Evolutionary conservation across 2,329 filamentous ascomycete genomes (phyloP), one percentile per base, ranked within the genome.

Genomic region (Coleophoma eucalyptorum): DNA sequence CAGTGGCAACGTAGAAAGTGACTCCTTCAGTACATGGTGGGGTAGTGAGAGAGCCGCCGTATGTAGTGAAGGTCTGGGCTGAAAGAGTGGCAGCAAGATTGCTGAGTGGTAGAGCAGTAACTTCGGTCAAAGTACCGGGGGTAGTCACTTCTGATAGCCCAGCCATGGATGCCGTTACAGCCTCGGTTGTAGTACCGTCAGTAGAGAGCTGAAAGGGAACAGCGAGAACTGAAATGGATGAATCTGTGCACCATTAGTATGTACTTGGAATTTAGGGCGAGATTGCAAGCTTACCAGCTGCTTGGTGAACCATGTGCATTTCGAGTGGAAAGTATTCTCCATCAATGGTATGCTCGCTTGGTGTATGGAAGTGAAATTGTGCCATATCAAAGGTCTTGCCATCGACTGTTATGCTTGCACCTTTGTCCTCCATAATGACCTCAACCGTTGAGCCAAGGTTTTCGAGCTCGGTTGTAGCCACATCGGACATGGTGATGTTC

Each of bases 301-400:
- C 59, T 51, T 70, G 57, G 48, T 72, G 70, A 7, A 74, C 71
- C 54, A 73, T 71, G 57, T 73, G 71, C 21, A 69, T 66, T 55
- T 74, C 71, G 53, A 71, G 58, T 13, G 70, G 67, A 50, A 63
- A 72, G 57, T 67, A 62, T 54, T 69, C 66, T 31, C 72, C 63
- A 60, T 72, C 56, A 62, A 83, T 67, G 43, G 74, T 71, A 58
- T 84, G 81, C 69, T 84, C 81, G 41, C 77, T 78, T 0, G 81
- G 79, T 0, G 78, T 77, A 60, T 84, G 81, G 67, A 83, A 80
- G 64, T 83, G 80, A 67, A 82, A 83, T 57, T 83, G 80, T 43
- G 53, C 50, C 18, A 60, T 42, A 13, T 54, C 52, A 15, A 55
- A 56, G 45, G 41, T 43, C 48, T 53, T 51, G 15, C 52, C 55